Evolutionary conservation across 2,329 filamentous ascomycete genomes (phyloP), one percentile per base, ranked within the genome.

Genomic region (Fusarium foetens): DNA sequence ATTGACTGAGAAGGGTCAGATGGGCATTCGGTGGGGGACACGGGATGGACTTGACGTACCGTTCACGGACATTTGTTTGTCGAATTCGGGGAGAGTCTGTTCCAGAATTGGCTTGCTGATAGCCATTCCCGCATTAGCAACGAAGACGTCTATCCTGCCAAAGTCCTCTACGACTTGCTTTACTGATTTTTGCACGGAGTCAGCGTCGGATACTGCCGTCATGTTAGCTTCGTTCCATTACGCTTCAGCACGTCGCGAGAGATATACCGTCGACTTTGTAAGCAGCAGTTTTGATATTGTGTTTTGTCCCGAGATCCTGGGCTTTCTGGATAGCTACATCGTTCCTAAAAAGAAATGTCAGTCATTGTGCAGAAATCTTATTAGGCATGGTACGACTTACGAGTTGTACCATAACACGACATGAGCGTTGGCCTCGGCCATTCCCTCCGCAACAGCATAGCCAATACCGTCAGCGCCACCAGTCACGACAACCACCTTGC

Each of bases 81-180:
- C 77, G 71, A 87, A 89, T 69, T 88, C 86, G 5, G 86, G 82
- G 0, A 88, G 74, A 0, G 82, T 84, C 69, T 85, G 84, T 54
- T 90, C 87, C 3, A 88, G 76, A n/a, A 90, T 84, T 0, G 86
- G 84, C 74, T 89, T 88, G 0, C 84, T 86, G 23, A 86, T 87
- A 5, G 51, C 61, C 38, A 53, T 67, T 16, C 64, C 64, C 31
- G 54, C 54, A 13, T 57, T 57, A 10, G 54, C 54, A 3, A 57
- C 23, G 23, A 57, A 57, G 16, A 57, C 54, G 13, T 57, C 54
- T 29, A 57, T 35, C 13, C 19, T 36, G 11, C 41, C 54, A 33
- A 57, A 35, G 4, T 48, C 39, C 13, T 48, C 2, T 5, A 17
- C 19, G 0, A 57, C 29, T 5, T 54, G 8, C 5, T 29, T 29